Evolutionary conservation across 2,329 filamentous ascomycete species (phyloP).

Genomic region (Pestalotiopsis sp.): DNA sequence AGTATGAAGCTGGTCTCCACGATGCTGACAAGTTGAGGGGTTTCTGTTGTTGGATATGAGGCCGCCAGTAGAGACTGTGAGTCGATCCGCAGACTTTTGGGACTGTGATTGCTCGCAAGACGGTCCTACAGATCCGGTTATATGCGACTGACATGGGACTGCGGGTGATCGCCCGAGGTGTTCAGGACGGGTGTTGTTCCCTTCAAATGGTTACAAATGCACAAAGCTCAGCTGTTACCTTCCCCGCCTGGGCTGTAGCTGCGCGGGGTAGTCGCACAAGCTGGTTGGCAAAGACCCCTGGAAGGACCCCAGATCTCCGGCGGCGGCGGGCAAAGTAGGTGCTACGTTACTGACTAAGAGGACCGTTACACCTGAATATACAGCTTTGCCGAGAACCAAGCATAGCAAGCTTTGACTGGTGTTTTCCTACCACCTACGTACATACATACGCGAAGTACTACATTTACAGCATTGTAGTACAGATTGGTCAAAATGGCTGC

Average conservation of each 20-base stretch:
- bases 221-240: not conserved
- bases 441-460: too few relatives aligned
- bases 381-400: too few relatives aligned
- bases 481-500: too few relatives aligned
- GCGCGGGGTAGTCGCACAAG: not conserved
- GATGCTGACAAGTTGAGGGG: not conserved
- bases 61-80: not conserved
- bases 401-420: too few relatives aligned
- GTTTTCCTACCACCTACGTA: too few relatives aligned
- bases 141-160: conserved; percentile 2
- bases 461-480: too few relatives aligned
- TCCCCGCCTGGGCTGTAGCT: not conserved
- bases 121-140: not conserved
- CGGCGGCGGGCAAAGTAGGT: not conserved
- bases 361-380: too few relatives aligned
- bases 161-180: not conserved
- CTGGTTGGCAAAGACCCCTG: not conserved
- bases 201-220: not conserved
- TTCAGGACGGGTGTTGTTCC: not conserved
- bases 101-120: not conserved
- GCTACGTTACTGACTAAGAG: too few relatives aligned
- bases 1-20: not conserved
- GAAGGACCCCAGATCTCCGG: not conserved
- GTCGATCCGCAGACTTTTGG: not conserved
- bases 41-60: not conserved